Base-by-base conservation (phyloP, 2,329 filamentous ascomycete genomes). In the Coniochaeta sp. region DNA sequence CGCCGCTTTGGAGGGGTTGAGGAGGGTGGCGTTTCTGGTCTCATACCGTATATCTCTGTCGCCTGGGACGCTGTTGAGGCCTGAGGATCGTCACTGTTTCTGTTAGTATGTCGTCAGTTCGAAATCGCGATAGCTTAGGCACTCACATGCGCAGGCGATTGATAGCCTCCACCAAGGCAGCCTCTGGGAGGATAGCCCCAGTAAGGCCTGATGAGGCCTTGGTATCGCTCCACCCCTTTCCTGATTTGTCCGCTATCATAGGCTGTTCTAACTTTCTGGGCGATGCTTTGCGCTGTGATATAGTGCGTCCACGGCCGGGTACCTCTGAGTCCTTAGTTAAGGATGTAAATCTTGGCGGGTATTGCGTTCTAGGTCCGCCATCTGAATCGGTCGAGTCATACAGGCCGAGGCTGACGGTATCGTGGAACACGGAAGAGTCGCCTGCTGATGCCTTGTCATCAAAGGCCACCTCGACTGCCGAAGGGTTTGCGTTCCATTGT, bases 401-500 rank as follows among this genome's bases (percentile, higher is more conserved):
- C 1, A 63, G 62, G 3, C 64, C 60, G 3, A 62, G 64, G 1
- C 24, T 31, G 17, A 33, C 12, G 9, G 59, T 57, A 12, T 65
- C 64, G 17, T 66, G 64, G 19, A 63, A 47, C 28, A 62, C 60
- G 16, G 56, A 56, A 12, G 60, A 59, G 33, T 62, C 62, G n/a
- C 59, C 54, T 14, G 64, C 34, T 2, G 67, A 66, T 2, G 62
- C 59, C 12, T 67, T 65, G 40, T 68, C 66, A 3, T 60, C 61
- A 16, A 67, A 63, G 26, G 60, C 64, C 26, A 68, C 67, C 55
- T 69, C 67, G 36, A 63, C 56, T 3, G 65, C 63, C 6, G 66
- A 64, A 6, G 62, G 33, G 16, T 58, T 64, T 6, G 64, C 64
- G n/a, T 65, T 61, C n/a, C 9, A 3, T 3, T 40, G 14, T 40